These are phyloP conservation scores for Phytomonas serpens DNA, from an alignment of 208 protist species.

Conservation along the genomic window DNA sequence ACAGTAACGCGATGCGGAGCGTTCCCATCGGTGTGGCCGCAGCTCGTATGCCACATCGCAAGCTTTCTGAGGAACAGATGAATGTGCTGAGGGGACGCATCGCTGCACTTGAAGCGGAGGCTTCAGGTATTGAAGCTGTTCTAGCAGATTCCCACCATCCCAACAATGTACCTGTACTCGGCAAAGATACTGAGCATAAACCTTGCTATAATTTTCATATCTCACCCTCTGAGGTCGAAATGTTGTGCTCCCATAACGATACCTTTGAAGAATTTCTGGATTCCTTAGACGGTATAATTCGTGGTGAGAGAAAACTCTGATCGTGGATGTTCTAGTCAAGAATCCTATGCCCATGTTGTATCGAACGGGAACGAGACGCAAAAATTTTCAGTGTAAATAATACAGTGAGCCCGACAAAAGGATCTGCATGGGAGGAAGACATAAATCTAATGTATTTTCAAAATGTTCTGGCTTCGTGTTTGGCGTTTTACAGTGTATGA, in stretches of 20 bases:
- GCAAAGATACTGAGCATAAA: neutral
- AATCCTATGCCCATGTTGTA: neutral
- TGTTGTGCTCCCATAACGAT: constrained; percentile 55
- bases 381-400: neutral
- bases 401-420: neutral
- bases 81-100: constrained; percentile 20
- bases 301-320: constrained; percentile 18
- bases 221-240: constrained; percentile 62
- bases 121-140: constrained; percentile 3
- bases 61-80: constrained; percentile 26
- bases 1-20: constrained; percentile 10
- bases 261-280: constrained; percentile 60
- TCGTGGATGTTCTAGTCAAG: constrained; percentile 1
- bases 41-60: constrained; percentile 27
- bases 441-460: constrained; percentile 2
- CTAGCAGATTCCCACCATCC: constrained; percentile 9
- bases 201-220: constrained; percentile 34
- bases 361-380: neutral
- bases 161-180: neutral
- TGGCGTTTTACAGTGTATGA: neutral
- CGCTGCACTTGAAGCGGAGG: constrained; percentile 29
- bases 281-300: constrained; percentile 23
- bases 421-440: neutral
- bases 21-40: constrained; percentile 18
- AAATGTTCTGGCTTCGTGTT: constrained; percentile 5